Evolutionary conservation across 192 early-diverging fungal species (phyloP).

Genomic region (Coemansia sp.): DNA sequence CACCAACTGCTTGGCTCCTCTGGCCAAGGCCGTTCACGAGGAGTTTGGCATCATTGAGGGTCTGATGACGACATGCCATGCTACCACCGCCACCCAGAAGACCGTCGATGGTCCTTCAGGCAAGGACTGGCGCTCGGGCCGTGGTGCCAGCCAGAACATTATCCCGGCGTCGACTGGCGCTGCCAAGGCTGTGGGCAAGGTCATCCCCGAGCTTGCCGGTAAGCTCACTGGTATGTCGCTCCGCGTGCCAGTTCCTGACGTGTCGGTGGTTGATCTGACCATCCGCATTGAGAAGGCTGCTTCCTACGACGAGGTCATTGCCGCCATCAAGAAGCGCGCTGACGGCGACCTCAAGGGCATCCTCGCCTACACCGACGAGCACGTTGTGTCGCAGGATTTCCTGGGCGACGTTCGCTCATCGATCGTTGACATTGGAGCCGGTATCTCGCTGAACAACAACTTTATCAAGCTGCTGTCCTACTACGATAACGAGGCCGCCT

Average conservation of each 20-base stretch:
- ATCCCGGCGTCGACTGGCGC: constrained; percentile 97
- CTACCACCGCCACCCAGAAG: constrained; percentile 99
- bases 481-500: constrained; percentile 92
- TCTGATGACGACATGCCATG: constrained; percentile 98
- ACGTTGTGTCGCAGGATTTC: constrained; percentile 95
- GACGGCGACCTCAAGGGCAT: constrained; percentile 85
- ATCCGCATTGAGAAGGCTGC: constrained; percentile 88
- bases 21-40: constrained; percentile 96
- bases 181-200: constrained; percentile 99
- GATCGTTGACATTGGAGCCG: constrained; percentile 95
- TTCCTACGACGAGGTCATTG: constrained; percentile 88
- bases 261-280: constrained; percentile 97
- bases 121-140: constrained; percentile 97
- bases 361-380: constrained; percentile 90
- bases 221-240: constrained; percentile 99
- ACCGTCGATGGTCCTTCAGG: constrained; percentile 97
- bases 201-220: constrained; percentile 89
- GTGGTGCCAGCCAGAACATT: constrained; percentile 96
- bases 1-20: constrained; percentile 98
- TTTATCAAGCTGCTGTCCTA: constrained; percentile 97
- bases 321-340: constrained; percentile 79
- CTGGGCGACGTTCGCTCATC: constrained; percentile 86
- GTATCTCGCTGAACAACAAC: constrained; percentile 88
- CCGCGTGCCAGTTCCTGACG: constrained; percentile 92
- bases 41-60: constrained; percentile 95